Base-by-base conservation (phyloP, 208 protist genomes). In the Crithidia brevicula region DNA sequence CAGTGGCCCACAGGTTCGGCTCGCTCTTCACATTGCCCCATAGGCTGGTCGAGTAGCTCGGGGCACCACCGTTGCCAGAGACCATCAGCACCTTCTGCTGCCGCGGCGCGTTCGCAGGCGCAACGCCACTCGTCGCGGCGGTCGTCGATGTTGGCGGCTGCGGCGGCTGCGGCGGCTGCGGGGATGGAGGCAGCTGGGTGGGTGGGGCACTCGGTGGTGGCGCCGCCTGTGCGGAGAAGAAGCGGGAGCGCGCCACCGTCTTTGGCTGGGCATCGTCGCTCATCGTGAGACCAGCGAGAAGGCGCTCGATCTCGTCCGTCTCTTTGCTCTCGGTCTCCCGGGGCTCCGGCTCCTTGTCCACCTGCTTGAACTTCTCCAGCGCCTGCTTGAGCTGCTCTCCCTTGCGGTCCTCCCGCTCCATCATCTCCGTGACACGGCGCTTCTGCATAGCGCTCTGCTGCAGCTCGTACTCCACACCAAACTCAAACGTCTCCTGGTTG, bases 401-500 rank as follows among this genome's bases (percentile, higher is more conserved):
- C 63, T 79, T 78, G 25, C 71, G 27, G 25, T 84, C 58, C 66
- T 93, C 86, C n/a, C 72, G 57, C 51, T 82, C 77, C 53, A 94
- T 85, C 36, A 82, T 91, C 54, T 89, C 84, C 40, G 87, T 74
- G n/a, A 96, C 59, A 9, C 77, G 54, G 25, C 78, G 74, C 27
- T 80, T 69, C 52, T 96, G 87, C 34, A 77, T 74, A 1, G 86
- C 88, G 58, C 71, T 90, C 36, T 78, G 85, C 74, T 90, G 81
- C 57, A 94, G 77, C 58, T 96, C 88, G 63, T 96, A 96, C 70
- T 83, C 72, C 69, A 88, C 82, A 1, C 91, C 91, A 59, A 89
- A 85, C 33, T 94, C 91, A 53, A 96, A 96, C 9, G 91, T 88
- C 58, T 96, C 91, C 49, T 89, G 70, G 51, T 96, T 84, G 28